These are phyloP conservation scores for Auriculariales sp. DNA, from an alignment of 768 basidiomycete species.

Conservation along the genomic window DNA sequence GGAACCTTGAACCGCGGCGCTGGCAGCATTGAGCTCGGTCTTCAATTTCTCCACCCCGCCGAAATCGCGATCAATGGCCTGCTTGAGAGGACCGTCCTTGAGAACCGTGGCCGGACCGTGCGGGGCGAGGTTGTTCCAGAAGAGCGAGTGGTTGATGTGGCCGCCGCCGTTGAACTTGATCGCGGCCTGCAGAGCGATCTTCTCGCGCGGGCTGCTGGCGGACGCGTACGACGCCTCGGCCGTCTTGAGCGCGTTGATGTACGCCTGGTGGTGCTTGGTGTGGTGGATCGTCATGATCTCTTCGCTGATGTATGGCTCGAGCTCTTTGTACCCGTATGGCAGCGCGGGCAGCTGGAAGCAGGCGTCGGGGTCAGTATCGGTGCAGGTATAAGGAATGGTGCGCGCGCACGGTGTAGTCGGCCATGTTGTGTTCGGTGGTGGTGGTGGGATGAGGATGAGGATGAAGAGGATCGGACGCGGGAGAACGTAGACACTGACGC, in stretches of 20 bases:
- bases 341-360: conserved; percentile 42
- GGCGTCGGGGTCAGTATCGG: neutral
- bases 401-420: neutral
- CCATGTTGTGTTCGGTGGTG: too few relatives aligned
- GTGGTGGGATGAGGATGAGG: too few relatives aligned
- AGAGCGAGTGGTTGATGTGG: conserved; percentile 89
- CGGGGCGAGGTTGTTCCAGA: conserved; percentile 90
- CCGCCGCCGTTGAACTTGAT: conserved; percentile 96
- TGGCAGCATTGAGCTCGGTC: conserved; percentile 73
- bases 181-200: conserved; percentile 78
- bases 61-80: conserved; percentile 45
- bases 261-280: conserved; percentile 90
- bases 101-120: conserved; percentile 32
- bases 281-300: conserved; percentile 95
- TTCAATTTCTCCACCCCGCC: conserved; percentile 59
- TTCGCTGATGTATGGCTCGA: conserved; percentile 84
- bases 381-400: neutral
- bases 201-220: conserved; percentile 54
- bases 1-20: conserved; percentile 79
- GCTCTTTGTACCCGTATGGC: conserved; percentile 71
- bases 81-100: conserved; percentile 48
- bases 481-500: too few relatives aligned
- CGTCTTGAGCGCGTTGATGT: conserved; percentile 83
- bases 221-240: conserved; percentile 68
- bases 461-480: too few relatives aligned